Evolutionary conservation across 2,329 filamentous ascomycete species (phyloP), one percentile per base, ranked within the genome.

Genomic region (Chaetothyriales sp.): DNA sequence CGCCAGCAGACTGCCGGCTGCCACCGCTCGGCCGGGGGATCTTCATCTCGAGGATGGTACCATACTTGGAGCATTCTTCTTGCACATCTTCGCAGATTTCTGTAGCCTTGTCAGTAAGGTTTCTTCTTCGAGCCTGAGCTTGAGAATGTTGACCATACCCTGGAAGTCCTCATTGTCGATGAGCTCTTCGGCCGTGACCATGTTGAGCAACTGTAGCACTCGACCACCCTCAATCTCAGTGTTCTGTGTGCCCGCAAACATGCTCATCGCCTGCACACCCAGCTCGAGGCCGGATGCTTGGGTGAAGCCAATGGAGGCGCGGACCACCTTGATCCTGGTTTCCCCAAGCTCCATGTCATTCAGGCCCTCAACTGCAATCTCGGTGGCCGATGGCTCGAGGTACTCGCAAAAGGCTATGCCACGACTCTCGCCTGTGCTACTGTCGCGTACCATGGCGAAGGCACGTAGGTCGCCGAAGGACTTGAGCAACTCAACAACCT

Each of bases 341-440:
- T 94, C 89, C 43, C 86, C 89, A 12, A 98, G 79, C 57, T 92
- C 86, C 83, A 98, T 95, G 32, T 84, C 86, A 61, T 96, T 90
- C 26, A 98, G 73, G 9, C 86, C 87, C 59, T 95, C 86, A 12
- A 96, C 83, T 10, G 92, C 92, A 53, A 90, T 83, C 52, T 85
- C 81, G 20, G 92, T 95, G 7, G 75, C 68, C 22, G 66, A 65
- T 6, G 86, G 77, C 55, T 96, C 87, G 49, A 78, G 75, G 61
- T 95, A 98, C 68, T 98, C 93, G 69, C 87, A 94, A 72, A 98
- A 98, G 0, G 90, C 90, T 61, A 98, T 88, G 28, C 92, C 92
- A 60, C 87, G 77, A 50, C 88, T 94, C 68, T 95, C 85, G 50
- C 89, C 88, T 1, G 85, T 90, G 56, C 80, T 79, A 28, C 72